Conservation (phyloP, 2,329 filamentous ascomycete species). For the Hypoxylon sp. region DNA sequence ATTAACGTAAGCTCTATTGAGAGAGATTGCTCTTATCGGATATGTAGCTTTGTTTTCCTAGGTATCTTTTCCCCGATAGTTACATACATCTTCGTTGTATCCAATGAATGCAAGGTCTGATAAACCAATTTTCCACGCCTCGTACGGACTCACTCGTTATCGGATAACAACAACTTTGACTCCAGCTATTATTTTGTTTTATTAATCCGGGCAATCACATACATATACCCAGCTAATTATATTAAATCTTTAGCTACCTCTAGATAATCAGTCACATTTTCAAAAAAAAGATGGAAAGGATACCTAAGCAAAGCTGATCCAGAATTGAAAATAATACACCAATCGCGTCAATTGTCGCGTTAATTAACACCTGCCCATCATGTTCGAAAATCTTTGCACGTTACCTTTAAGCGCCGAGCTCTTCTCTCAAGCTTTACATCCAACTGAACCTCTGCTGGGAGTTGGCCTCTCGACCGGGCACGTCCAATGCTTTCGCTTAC, state of each 20-base stretch:
- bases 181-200: constrained; percentile 6
- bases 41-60: neutral
- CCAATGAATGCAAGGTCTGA: neutral
- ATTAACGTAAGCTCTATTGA: no score
- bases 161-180: constrained; percentile 12
- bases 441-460: constrained; percentile 84
- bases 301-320: constrained; percentile 1
- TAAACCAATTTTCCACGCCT: neutral
- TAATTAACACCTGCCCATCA: constrained; percentile 56
- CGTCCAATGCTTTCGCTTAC: constrained; percentile 86
- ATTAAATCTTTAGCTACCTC: neutral
- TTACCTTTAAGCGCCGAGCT: constrained; percentile 88
- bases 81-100: no score
- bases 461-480: constrained; percentile 89
- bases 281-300: neutral
- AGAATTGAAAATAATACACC: constrained; percentile 1
- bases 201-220: neutral
- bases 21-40: neutral
- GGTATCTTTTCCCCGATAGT: neutral
- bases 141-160: neutral
- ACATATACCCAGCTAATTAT: neutral
- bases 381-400: constrained; percentile 94
- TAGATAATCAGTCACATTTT: neutral
- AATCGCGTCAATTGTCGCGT: constrained; percentile 7
- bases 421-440: constrained; percentile 90